These are phyloP conservation scores for Argentina anserina DNA, from an alignment of 306 rosid species.

Conservation along the genomic window DNA sequence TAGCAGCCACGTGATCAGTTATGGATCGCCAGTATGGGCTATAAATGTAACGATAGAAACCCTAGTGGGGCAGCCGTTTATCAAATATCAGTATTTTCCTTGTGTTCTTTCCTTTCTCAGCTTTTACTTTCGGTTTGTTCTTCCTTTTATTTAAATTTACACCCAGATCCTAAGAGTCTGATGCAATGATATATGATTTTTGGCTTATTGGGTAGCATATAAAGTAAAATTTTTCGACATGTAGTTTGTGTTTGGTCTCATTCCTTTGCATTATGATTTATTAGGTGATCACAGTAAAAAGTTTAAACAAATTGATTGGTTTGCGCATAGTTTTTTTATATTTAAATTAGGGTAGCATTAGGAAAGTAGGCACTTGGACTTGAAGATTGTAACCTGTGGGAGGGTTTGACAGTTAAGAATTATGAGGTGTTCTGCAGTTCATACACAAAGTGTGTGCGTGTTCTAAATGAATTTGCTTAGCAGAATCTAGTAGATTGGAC, in stretches of 20 bases:
- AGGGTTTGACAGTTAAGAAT: neutral
- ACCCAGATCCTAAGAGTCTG: too few relatives aligned
- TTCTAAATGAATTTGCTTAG: neutral
- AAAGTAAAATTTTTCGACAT: neutral
- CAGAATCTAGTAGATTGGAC: neutral
- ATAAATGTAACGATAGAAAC: too few relatives aligned
- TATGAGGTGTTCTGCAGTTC: neutral
- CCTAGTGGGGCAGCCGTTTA: too few relatives aligned
- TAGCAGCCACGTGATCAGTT: too few relatives aligned
- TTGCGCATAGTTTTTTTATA: neutral
- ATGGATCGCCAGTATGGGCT: too few relatives aligned
- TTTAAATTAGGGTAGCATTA: neutral
- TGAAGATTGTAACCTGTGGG: neutral
- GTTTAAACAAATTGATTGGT: neutral
- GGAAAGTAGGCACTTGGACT: neutral
- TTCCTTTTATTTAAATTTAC: too few relatives aligned
- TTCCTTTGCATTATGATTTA: too few relatives aligned
- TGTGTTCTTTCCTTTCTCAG: too few relatives aligned
- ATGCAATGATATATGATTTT: neutral
- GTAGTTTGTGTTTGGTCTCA: neutral
- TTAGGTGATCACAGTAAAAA: neutral
- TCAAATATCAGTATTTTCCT: too few relatives aligned
- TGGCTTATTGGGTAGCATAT: neutral
- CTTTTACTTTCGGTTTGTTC: too few relatives aligned
- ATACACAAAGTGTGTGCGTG: neutral